Evolutionary conservation across 495 filamentous ascomycete genomes (phyloP), one percentile per base, ranked within the genome.

Genomic region (Staphylotrichum longicolle): DNA sequence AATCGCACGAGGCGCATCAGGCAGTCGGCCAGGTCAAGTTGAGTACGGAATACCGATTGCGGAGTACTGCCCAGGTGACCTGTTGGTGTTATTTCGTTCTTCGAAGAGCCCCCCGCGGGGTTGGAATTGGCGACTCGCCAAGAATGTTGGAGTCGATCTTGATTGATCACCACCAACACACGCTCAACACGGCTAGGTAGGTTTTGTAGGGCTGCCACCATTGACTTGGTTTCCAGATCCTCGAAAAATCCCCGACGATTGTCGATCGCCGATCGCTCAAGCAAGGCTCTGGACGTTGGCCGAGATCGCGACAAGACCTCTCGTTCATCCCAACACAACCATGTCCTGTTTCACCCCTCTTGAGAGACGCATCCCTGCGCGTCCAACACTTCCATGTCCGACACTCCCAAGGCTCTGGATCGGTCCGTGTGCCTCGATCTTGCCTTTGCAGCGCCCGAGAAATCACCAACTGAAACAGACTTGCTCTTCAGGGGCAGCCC

Each of bases 401-500:
- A 27, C 20, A 27, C 20, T 27, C 20, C 20, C 20, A 27, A 27
- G 20, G 20, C 20, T 27, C 20, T 27, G 20, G 20, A 27, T 27
- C 20, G 20, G 20, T 27, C 6, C 11, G 27, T 7, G 37, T n/a
- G 58, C 49, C 58, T 46, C 41, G 15, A 52, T 11, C 47, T 15
- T 45, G 39, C 37, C 3, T 35, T 3, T 6, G 45, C 45, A 35
- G n/a, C 20, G 37, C 5, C 15, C 37, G 35, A 15, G 14, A 14
- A 33, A 20, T 6, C 20, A 53, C 48, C 42, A 60, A 60, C 57
- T 9, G 49, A 60, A 51, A 60, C 57, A 51, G 8, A 4, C 20
- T 27, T 40, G 48, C 5, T 37, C 12, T 10, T 3, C 20, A 3
- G 37, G 35, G 27, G 12, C 12, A 20, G 30, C 7, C 11, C 47